These are phyloP conservation scores for Kernera saxatilis DNA, from an alignment of 345 rosid genomes.

Conservation along the genomic window DNA sequence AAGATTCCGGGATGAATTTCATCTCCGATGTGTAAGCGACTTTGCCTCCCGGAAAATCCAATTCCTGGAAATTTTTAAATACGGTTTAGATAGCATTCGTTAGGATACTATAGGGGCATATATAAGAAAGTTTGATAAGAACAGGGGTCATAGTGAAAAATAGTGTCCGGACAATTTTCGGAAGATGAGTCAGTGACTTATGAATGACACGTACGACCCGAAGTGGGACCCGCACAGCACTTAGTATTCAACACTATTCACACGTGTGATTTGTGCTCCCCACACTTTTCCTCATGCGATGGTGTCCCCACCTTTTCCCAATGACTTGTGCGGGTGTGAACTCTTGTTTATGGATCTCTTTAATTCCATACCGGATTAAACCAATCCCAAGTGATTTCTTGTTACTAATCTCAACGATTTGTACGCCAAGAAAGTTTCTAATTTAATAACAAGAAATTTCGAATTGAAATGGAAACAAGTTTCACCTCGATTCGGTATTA, in stretches of 20 bases:
- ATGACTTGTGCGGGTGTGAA: not conserved
- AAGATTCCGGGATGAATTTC: slow-evolving; percentile 45
- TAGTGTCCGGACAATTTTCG: not conserved
- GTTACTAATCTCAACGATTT: too few species aligned
- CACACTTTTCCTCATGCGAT: too few species aligned
- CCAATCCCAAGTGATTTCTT: too few species aligned
- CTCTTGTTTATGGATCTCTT: not conserved
- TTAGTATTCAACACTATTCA: not conserved
- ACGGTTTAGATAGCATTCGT: not conserved
- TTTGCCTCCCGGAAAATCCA: slow-evolving; percentile 76
- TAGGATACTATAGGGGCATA: not conserved
- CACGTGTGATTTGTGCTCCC: not conserved
- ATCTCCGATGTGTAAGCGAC: slow-evolving; percentile 46
- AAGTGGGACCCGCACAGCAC: not conserved
- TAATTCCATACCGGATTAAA: not conserved
- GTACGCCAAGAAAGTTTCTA: too few species aligned
- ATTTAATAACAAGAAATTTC: not conserved
- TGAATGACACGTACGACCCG: not conserved
- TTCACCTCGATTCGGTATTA: not conserved
- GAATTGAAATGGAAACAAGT: not conserved
- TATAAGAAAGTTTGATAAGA: not conserved
- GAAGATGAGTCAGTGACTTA: not conserved
- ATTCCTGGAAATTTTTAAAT: slow-evolving; percentile 30
- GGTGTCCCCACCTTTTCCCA: not conserved
- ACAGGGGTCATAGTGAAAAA: not conserved